A percentile compares a stretch with the other conserved stretches of the same genome.
These are phyloP conservation scores for Penicillium brevicompactum DNA, from an alignment of 2,329 filamentous ascomycete genomes.

Conservation along the genomic window DNA sequence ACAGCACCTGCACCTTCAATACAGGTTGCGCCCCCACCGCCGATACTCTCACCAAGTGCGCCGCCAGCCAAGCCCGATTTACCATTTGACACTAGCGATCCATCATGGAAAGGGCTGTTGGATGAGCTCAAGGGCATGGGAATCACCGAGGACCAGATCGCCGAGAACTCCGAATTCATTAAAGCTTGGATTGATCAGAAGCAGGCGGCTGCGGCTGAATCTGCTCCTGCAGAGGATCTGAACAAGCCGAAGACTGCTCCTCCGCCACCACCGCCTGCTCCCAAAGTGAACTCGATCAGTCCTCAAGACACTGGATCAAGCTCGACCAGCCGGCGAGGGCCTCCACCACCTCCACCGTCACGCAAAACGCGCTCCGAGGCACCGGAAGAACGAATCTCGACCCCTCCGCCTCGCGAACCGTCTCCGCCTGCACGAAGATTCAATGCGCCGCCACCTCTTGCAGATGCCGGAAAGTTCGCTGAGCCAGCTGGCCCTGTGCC, in stretches of 20 bases:
- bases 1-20: conserved; percentile 30
- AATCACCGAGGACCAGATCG: conserved; percentile 69
- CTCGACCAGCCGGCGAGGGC: conserved; percentile 55
- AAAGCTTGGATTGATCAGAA: conserved; percentile 67
- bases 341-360: conserved; percentile 60
- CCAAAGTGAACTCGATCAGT: conserved; percentile 52
- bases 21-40: conserved; percentile 35
- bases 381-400: conserved; percentile 60
- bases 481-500: conserved; percentile 53
- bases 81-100: conserved; percentile 63
- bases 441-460: conserved; percentile 81
- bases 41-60: conserved; percentile 27
- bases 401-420: conserved; percentile 66
- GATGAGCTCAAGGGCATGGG: conserved; percentile 66
- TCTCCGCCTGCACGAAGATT: conserved; percentile 65
- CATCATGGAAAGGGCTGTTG: conserved; percentile 62
- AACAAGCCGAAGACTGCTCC: conserved; percentile 58
- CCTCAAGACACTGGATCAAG: conserved; percentile 64
- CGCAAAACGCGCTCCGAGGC: conserved; percentile 47
- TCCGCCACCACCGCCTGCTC: conserved; percentile 60
- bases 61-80: conserved; percentile 39
- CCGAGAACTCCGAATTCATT: conserved; percentile 69
- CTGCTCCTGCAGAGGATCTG: conserved; percentile 47
- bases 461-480: conserved; percentile 87
- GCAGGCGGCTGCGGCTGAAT: conserved; percentile 54